Percentiles rank a stretch among this genome's conserved stretches.
phyloP scores from a whole-genome alignment of 495 filamentous ascomycete genomes.

The Margaritispora aquatica region DNA sequence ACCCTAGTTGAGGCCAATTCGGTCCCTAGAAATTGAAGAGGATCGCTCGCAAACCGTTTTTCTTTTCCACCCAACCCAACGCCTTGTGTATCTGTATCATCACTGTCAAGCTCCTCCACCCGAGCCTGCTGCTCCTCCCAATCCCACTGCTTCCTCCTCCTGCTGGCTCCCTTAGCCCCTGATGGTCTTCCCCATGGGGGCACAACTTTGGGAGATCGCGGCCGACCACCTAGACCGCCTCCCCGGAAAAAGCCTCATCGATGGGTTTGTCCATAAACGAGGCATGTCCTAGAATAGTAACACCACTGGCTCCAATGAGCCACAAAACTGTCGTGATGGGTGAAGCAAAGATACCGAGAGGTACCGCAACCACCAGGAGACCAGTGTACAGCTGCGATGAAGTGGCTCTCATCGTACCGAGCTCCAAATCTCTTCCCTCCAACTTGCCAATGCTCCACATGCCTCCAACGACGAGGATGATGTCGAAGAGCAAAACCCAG shows the following conservation, averaged over 20 bases:
- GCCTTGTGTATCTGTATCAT: constrained; percentile 56
- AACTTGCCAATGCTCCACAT: constrained; percentile 88
- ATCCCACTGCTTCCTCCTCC: constrained; percentile 46
- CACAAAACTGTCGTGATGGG: constrained; percentile 79
- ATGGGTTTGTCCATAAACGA: constrained; percentile 97
- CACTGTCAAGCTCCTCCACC: constrained; percentile 68
- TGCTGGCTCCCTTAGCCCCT: constrained; percentile 66
- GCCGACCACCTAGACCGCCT: constrained; percentile 99
- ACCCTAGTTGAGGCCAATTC: constrained; percentile 39
- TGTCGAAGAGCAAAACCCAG: constrained; percentile 76
- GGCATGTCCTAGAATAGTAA: constrained; percentile 90
- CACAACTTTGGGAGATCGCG: constrained; percentile 95
- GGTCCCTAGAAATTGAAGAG: constrained; percentile 55
- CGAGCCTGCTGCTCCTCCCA: constrained; percentile 43
- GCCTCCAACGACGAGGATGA: constrained; percentile 75
- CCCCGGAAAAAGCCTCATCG: constrained; percentile 99
- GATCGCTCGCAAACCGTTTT: constrained; percentile 48
- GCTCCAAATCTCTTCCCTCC: constrained; percentile 76
- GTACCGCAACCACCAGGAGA: constrained; percentile 72
- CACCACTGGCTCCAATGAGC: constrained; percentile 90
- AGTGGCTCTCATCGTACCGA: constrained; percentile 74
- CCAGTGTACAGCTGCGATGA: constrained; percentile 94
- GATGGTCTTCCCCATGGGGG: constrained; percentile 98
- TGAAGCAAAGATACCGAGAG: constrained; percentile 75
- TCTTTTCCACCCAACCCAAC: constrained; percentile 40